A percentile compares a stretch with the other conserved stretches of the same genome.
Conservation (phyloP, 1,139 yeast genomes). For the Spencermartinsiella ligniputridi region DNA sequence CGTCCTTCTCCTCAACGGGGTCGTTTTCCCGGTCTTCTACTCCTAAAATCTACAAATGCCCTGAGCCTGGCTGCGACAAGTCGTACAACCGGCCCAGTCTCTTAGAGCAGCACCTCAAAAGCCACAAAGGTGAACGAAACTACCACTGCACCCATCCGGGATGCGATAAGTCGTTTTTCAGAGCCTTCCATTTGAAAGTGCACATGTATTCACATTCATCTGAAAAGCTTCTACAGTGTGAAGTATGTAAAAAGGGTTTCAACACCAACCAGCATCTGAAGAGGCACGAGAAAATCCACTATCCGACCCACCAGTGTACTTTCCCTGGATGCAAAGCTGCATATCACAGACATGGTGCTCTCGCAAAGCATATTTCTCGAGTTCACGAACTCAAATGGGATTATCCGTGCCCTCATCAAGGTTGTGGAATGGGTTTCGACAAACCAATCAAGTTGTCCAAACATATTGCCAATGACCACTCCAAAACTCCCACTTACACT, state of each 20-base stretch:
- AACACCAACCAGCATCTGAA: slow-evolving; percentile 76
- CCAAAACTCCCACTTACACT: slow-evolving; percentile 26
- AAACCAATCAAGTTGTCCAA: slow-evolving; percentile 31
- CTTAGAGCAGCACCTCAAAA: slow-evolving; percentile 69
- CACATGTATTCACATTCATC: slow-evolving; percentile 58
- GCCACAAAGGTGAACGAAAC: slow-evolving; percentile 79
- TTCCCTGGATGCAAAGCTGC: slow-evolving; percentile 58
- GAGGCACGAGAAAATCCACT: slow-evolving; percentile 77
- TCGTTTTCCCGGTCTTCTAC: slow-evolving; percentile 29
- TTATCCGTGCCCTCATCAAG: slow-evolving; percentile 31
- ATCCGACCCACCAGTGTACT: slow-evolving; percentile 60
- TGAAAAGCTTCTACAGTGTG: slow-evolving; percentile 71
- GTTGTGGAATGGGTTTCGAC: slow-evolving; percentile 32
- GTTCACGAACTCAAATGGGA: slow-evolving; percentile 43
- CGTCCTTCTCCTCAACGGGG: neutral
- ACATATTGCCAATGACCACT: slow-evolving; percentile 33
- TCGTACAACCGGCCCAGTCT: slow-evolving; percentile 78
- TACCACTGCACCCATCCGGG: slow-evolving; percentile 51
- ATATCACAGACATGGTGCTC: slow-evolving; percentile 74
- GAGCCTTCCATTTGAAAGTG: slow-evolving; percentile 75
- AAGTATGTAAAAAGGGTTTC: slow-evolving; percentile 77
- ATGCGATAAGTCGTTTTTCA: slow-evolving; percentile 63
- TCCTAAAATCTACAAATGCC: slow-evolving; percentile 58
- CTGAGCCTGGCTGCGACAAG: slow-evolving; percentile 62
- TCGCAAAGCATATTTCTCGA: slow-evolving; percentile 64